Evolutionary conservation across 2,329 filamentous ascomycete species (phyloP).

Genomic region (Lachnellula subtilissima): DNA sequence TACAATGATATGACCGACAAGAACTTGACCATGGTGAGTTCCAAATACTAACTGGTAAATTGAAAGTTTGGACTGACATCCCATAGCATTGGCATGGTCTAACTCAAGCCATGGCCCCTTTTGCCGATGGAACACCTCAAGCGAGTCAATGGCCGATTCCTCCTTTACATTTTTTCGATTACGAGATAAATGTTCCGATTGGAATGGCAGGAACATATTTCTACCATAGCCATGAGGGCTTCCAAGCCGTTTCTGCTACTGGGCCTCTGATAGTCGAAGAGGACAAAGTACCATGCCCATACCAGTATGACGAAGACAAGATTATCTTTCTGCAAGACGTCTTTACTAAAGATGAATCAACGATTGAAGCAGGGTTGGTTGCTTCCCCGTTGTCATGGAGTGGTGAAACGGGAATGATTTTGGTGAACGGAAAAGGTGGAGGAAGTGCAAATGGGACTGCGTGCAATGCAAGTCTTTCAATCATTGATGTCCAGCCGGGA

Average conservation of each 20-base stretch:
- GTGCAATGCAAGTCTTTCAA: conserved; percentile 35
- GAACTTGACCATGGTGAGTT: conserved; percentile 46
- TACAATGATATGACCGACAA: conserved; percentile 46
- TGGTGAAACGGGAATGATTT: conserved; percentile 52
- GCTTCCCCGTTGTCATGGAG: conserved; percentile 50
- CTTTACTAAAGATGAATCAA: conserved; percentile 49
- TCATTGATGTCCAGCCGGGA: conserved; percentile 55
- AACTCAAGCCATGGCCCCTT: conserved; percentile 43
- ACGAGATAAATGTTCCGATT: conserved; percentile 42
- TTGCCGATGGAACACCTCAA: conserved; percentile 46
- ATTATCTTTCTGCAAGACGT: conserved; percentile 52
- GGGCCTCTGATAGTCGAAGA: conserved; percentile 47
- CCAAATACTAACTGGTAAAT: neutral
- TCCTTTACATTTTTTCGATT: conserved; percentile 49
- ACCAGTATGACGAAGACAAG: conserved; percentile 58
- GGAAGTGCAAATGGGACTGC: conserved; percentile 34
- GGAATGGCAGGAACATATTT: conserved; percentile 50
- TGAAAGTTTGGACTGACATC: conserved; percentile 1
- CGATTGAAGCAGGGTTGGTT: conserved; percentile 46
- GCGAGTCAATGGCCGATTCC: conserved; percentile 52
- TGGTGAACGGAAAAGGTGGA: conserved; percentile 53
- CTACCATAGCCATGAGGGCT: conserved; percentile 52
- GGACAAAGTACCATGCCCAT: conserved; percentile 37
- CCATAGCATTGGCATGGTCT: conserved; percentile 53
- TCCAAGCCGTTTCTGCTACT: conserved; percentile 44